phyloP scores from a whole-genome alignment of 768 basidiomycete species.

The Plicaturopsis crispa region DNA sequence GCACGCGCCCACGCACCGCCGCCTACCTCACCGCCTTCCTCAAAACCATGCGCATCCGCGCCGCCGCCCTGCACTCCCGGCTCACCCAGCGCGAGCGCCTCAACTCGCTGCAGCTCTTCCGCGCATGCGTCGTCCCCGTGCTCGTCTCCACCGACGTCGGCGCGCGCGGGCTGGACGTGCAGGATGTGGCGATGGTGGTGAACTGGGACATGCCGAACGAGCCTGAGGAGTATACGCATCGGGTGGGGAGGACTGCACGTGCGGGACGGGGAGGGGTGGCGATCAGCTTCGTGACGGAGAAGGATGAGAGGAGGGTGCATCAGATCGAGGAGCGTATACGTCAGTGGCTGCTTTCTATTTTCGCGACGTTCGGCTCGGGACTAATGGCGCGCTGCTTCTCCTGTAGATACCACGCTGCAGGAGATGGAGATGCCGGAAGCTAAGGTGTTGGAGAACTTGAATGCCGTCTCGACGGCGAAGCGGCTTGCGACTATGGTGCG shows the following conservation, averaged over 20 bases:
- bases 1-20: constrained; percentile 74
- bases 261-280: constrained; percentile 86
- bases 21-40: constrained; percentile 82
- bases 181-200: constrained; percentile 91
- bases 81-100: constrained; percentile 89
- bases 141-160: constrained; percentile 95
- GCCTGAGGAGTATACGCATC: constrained; percentile 92
- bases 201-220: constrained; percentile 95
- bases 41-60: constrained; percentile 72
- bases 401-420: constrained; percentile 66
- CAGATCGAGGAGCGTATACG: constrained; percentile 83
- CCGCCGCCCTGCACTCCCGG: constrained; percentile 87
- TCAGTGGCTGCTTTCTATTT: constrained; percentile 29
- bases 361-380: neutral
- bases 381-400: neutral
- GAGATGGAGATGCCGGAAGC: constrained; percentile 75
- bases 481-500: constrained; percentile 89
- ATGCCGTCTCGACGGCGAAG: constrained; percentile 87
- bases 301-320: constrained; percentile 79
- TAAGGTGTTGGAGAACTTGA: constrained; percentile 77
- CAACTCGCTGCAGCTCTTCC: constrained; percentile 77
- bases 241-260: constrained; percentile 90
- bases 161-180: constrained; percentile 91
- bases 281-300: constrained; percentile 91
- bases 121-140: constrained; percentile 81